Percentiles rank a stretch among this genome's conserved stretches.
Conservation (phyloP, 495 filamentous ascomycete species). For the Hypoxylon subgilvum region DNA sequence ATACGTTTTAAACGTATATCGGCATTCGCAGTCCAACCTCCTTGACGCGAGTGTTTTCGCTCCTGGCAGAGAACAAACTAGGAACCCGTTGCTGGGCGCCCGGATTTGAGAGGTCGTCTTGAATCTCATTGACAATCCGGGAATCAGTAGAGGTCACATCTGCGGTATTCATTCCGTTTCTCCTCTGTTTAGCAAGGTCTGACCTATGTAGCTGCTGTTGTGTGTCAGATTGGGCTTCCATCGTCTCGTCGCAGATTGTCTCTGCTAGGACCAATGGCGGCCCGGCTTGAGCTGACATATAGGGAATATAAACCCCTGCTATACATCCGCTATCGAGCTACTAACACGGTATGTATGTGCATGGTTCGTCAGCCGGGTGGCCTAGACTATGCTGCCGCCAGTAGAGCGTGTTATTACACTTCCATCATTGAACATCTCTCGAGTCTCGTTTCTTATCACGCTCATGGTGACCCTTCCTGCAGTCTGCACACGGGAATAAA, state of each 20-base stretch:
- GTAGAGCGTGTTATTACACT: constrained; percentile 7
- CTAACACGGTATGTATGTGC: no score
- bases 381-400: constrained; percentile 7
- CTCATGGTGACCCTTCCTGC: no score
- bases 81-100: constrained; percentile 58
- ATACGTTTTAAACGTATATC: constrained; percentile 46
- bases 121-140: constrained; percentile 50
- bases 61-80: constrained; percentile 49
- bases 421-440: constrained; percentile 22
- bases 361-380: constrained; percentile 14
- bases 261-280: constrained; percentile 10
- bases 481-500: constrained; percentile 29
- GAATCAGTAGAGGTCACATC: constrained; percentile 61
- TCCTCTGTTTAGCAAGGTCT: constrained; percentile 9
- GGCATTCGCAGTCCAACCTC: constrained; percentile 41
- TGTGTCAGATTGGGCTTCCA: constrained; percentile 28
- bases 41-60: constrained; percentile 51
- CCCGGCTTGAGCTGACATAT: constrained; percentile 15
- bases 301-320: constrained; percentile 10
- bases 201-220: background rate
- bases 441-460: constrained; percentile 22
- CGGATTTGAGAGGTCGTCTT: constrained; percentile 55
- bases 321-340: constrained; percentile 14
- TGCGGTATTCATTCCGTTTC: constrained; percentile 31
- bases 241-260: constrained; percentile 7